Evolutionary conservation across 2,329 filamentous ascomycete genomes (phyloP), one percentile per base, ranked within the genome.

Genomic region (Calonectria pseudoturangicola): DNA sequence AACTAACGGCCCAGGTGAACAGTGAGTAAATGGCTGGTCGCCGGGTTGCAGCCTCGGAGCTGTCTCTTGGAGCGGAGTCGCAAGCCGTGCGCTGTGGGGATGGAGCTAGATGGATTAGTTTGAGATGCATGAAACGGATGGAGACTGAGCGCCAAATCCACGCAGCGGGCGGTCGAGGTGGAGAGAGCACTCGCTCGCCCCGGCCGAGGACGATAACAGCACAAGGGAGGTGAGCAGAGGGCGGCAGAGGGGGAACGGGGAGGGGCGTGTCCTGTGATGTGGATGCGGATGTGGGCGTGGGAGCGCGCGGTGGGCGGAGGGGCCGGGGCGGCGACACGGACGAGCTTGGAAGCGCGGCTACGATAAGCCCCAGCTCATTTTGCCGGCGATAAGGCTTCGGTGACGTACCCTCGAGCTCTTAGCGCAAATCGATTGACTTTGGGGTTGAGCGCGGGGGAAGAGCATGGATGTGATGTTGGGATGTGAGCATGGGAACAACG

Each of bases 361-460:
- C 77, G 77, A 79, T 79, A 79, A 79, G 77, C 60, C 65, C 50
- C 54, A 71, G 69, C 41, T 60, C 45, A 48, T 60, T 47, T 27
- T 56, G 33, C 39, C 54, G 16, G 60, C 72, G 77, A 79, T 79
- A 79, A 79, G 77, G 74, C 76, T 75, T 79, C 75, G 73, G 77
- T 79, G 77, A 79, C 77, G 77, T 79, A 69, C 43, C 15, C 25
- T 41, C 30, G 64, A 47, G 25, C 33, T 30, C 9, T 12, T 43
- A 15, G 36, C 51, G 54, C 54, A 48, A 33, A 45, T 66, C 48
- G 58, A 63, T 51, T 51, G 47, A n/a, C 63, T 50, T 66, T 51
- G 63, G 47, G 33, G 27, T 51, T 21, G 21, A 21, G 27, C 39
- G 47, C 47, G 47, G 36, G 39, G 39, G 65, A 25, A 28, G 27